These are phyloP conservation scores for Fusarium praegraminearum DNA, from an alignment of 2,329 filamentous ascomycete genomes.

Conservation along the genomic window DNA sequence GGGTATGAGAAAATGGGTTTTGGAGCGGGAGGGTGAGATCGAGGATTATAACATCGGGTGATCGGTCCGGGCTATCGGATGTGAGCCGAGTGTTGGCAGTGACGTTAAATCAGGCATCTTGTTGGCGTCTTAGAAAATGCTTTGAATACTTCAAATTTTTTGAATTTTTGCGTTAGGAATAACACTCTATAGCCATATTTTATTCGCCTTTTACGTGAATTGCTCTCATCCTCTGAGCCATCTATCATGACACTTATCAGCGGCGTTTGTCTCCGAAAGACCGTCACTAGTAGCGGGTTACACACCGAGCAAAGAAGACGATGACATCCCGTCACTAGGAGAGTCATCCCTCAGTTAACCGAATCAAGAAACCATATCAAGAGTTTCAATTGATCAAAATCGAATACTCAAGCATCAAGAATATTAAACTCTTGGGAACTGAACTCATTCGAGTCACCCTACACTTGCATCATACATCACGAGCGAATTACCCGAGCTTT, in stretches of 20 bases:
- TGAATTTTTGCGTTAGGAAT: too few relatives aligned
- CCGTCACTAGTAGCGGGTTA: constrained; percentile 28
- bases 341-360: constrained; percentile 1
- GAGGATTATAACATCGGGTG: constrained; percentile 47
- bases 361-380: not conserved
- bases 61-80: constrained; percentile 38
- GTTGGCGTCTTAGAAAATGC: constrained; percentile 1
- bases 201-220: not conserved
- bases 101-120: constrained; percentile 10
- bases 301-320: constrained; percentile 22
- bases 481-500: constrained; percentile 48
- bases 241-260: constrained; percentile 3
- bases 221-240: not conserved
- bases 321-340: constrained; percentile 14
- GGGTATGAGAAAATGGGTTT: constrained; percentile 56
- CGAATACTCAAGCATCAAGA: not conserved
- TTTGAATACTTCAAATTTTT: not conserved
- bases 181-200: not conserved
- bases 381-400: not conserved
- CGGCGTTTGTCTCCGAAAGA: constrained; percentile 27
- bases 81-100: constrained; percentile 26
- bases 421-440: not conserved
- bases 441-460: not conserved
- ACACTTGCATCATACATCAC: not conserved
- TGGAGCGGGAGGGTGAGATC: constrained; percentile 52